phyloP scores from a whole-genome alignment of 345 rosid genomes.

The Brassica rapa region DNA sequence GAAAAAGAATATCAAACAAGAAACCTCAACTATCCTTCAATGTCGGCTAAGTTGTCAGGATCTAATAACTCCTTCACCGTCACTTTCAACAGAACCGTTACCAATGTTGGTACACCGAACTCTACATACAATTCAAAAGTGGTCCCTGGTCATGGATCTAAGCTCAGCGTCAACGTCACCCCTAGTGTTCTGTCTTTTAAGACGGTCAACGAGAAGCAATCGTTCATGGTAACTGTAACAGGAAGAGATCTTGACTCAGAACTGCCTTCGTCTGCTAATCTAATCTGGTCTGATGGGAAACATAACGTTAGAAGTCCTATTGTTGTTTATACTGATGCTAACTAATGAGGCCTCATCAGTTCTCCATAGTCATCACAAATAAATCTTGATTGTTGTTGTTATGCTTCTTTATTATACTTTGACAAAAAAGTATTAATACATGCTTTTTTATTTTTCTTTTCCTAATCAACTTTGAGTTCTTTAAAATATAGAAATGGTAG shows the following conservation, averaged over 20 bases:
- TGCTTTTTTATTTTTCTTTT: not conserved
- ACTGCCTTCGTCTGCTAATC: slow-evolving; percentile 29
- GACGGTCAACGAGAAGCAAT: slow-evolving; percentile 39
- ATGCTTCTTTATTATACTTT: not conserved
- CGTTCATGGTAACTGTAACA: slow-evolving; percentile 46
- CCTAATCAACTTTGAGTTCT: not conserved
- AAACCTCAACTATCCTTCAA: slow-evolving; percentile 22
- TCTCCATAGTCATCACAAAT: not conserved
- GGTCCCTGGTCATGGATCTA: not conserved
- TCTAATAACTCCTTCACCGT: not conserved
- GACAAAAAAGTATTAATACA: not conserved
- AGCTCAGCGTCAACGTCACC: slow-evolving; percentile 27
- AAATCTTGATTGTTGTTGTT: not conserved
- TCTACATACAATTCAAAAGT: slow-evolving; percentile 49
- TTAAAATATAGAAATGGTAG: not conserved
- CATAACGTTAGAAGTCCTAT: slow-evolving; percentile 44
- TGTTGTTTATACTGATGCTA: slow-evolving; percentile 19
- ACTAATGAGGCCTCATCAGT: not conserved
- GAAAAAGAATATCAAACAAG: not conserved
- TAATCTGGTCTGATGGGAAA: slow-evolving; percentile 45
- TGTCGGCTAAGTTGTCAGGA: slow-evolving; percentile 32
- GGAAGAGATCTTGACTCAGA: slow-evolving; percentile 12
- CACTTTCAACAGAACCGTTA: slow-evolving; percentile 49
- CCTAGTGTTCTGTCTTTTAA: slow-evolving; percentile 46
- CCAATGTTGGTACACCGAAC: slow-evolving; percentile 52